Evolutionary conservation across 805 yeast species (phyloP), one percentile per base, ranked within the genome.

Genomic region (Hanseniaspora nectarophila): DNA sequence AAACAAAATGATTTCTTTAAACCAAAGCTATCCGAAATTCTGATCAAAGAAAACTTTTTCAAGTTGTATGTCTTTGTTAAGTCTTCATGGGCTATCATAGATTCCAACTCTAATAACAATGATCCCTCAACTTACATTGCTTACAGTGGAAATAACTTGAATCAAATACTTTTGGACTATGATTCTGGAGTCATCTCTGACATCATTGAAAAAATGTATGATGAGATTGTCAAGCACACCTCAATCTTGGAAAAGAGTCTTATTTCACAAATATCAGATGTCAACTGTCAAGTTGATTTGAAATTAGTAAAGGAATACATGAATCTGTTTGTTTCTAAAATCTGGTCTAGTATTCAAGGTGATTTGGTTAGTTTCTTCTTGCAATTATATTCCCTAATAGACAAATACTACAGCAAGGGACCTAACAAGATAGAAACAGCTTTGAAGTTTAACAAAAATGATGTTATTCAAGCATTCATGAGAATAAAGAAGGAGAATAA

Each of bases 331-430:
- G 66, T 80, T 37, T 78, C 75, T 35, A 76, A 74, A 59, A 72
- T 86, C 53, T 82, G 95, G 92, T 70, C 73, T 15, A 79, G 83
- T 18, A 67, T 85, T 54, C 86, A 82, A 57, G 79, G 77, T 20
- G 77, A 78, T 56, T 81, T 80, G 57, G 74, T 76, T 20, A 70
- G 73, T 6, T 69, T 77, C 24, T 77, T 81, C 57, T 66, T 73
- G 56, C 73, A 78, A 44, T 66, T 88, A 54, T 73, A 72, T 56
- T 68, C 70, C 1, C 70, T 84, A 18, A 72, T 82, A 32, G 78
- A 73, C 45, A 76, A 72, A 54, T 83, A 81, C 57, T 72, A 71
- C 52, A 48, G 45, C 28, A 70, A 70, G 49, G 82, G 79, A 34
- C 45, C 52, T 15, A 48, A 40, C n/a, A 48, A 40, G 40, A 40